A percentile compares a stretch with the other conserved stretches of the same genome.
Evolutionary conservation across 768 basidiomycete species (phyloP).

Genomic region (Chalciporus sphaerocephalus): DNA sequence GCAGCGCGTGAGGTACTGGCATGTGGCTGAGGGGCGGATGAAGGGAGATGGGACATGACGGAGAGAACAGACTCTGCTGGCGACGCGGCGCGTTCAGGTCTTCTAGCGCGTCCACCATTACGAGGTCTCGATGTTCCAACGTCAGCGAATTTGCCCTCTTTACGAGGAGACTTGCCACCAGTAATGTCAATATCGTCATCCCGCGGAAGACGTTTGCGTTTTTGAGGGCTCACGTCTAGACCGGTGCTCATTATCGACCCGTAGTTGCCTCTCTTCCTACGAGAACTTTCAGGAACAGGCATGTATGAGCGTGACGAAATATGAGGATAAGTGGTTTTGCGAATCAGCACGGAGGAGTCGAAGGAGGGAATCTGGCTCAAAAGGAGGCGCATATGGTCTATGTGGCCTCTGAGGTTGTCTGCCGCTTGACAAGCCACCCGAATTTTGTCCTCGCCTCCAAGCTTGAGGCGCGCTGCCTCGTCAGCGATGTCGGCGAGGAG

Average conservation of each 20-base stretch:
- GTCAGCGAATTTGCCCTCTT: slow-evolving; percentile 48
- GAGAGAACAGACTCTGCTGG: slow-evolving; percentile 74
- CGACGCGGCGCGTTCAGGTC: slow-evolving; percentile 61
- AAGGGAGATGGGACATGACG: slow-evolving; percentile 58
- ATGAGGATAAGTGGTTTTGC: slow-evolving; percentile 72
- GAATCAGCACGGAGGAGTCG: slow-evolving; percentile 50
- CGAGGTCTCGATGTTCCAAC: slow-evolving; percentile 42
- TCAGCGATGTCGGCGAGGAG: slow-evolving; percentile 92
- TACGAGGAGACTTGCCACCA: slow-evolving; percentile 56
- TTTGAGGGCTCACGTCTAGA: slow-evolving; percentile 59
- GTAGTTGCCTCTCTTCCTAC: slow-evolving; percentile 54
- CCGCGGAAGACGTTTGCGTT: slow-evolving; percentile 53
- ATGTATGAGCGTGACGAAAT: slow-evolving; percentile 65
- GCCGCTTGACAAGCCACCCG: slow-evolving; percentile 88
- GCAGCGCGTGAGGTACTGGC: slow-evolving; percentile 25
- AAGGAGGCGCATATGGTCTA: slow-evolving; percentile 56
- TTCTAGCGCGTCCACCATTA: slow-evolving; percentile 54
- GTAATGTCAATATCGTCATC: slow-evolving; percentile 62
- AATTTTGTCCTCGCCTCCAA: slow-evolving; percentile 97
- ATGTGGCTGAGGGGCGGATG: slow-evolving; percentile 31
- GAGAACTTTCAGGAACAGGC: slow-evolving; percentile 65
- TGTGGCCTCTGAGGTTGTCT: slow-evolving; percentile 73
- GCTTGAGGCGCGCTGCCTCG: slow-evolving; percentile 84
- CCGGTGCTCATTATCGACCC: slow-evolving; percentile 48
- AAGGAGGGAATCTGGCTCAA: slow-evolving; percentile 62